Evolutionary conservation across 306 rosid species (phyloP), one percentile per base, ranked within the genome.

Genomic region (Acacia crassicarpa): DNA sequence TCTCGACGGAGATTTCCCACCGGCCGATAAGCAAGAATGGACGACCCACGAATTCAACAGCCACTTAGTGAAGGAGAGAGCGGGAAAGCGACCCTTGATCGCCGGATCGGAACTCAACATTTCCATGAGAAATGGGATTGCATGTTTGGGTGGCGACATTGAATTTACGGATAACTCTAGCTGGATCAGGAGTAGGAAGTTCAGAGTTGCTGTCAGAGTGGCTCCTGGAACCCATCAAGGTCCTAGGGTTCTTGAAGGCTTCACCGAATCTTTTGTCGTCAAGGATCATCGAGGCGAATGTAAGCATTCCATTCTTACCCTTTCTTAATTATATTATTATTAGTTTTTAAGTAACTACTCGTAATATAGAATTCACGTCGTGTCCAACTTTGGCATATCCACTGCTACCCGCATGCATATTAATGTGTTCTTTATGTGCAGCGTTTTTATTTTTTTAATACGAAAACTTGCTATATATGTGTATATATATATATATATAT

Each of bases 231-330:
- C 78, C 23, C 78, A 83, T 68, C 90, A 79, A 41, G 85, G 80
- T 72, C 59, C 79, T 44, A 81, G 89, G 61, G 80, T 95, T 43
- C 87, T 89, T 8, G 97, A 95, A 86, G 98, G 83, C 74, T 88
- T 91, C 20, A 93, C 94, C 4, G 92, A 92, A 25, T 76, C 99
- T 0, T 91, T 95, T 71, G 76, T 89, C 4, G 99, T 95, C 20
- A 93, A 89, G 87, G 99, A 95, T 84, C 99, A 95, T 10, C 98
- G 99, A 0, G 99, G 99, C 66, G 99, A 95, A 89, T 83, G 99
- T 95, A 75, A 90, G 99, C 87, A 30, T 16, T 56, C 65, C 4
- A 25, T 30, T 62, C 20, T 30, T 14, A 62, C 20, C 19, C 19
- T 4, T 51, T 51, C 1, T 46, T n/a, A n/a, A n/a, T n/a, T 46